Evolutionary conservation across 1,284 basidiomycete genomes (phyloP).

Genomic region (Bondarzewia mesenterica): DNA sequence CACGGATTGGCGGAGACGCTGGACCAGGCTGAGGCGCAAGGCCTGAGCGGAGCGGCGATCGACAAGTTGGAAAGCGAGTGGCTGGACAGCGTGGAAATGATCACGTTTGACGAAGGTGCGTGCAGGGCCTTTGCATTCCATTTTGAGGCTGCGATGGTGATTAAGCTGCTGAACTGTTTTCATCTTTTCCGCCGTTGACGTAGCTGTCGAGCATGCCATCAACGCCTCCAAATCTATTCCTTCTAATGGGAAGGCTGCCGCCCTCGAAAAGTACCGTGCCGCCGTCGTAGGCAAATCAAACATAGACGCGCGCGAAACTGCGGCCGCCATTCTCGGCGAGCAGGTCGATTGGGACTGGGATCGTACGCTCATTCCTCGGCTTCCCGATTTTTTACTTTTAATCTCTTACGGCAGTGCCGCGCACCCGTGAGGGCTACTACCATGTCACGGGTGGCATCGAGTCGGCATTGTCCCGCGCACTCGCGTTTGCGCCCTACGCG

Average conservation of each 20-base stretch:
- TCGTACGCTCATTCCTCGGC: conserved; percentile 35
- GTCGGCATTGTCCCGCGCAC: conserved; percentile 43
- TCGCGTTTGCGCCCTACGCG: conserved; percentile 75
- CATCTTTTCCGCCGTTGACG: too few species aligned
- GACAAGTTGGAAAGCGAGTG: conserved; percentile 75
- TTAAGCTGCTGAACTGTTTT: not conserved
- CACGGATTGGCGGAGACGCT: conserved; percentile 63
- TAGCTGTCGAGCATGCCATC: conserved; percentile 60
- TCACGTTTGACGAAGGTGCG: conserved; percentile 80
- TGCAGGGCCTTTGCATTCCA: not conserved
- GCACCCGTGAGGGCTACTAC: conserved; percentile 90
- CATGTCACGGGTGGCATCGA: conserved; percentile 82
- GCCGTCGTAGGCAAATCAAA: conserved; percentile 67
- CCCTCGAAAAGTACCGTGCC: conserved; percentile 51
- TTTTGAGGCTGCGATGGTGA: not conserved
- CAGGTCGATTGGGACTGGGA: conserved; percentile 85
- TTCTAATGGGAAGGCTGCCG: conserved; percentile 42
- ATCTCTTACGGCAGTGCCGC: conserved; percentile 47
- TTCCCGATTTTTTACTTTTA: conserved; percentile 1
- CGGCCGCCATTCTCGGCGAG: conserved; percentile 64
- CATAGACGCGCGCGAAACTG: conserved; percentile 64
- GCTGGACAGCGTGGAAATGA: conserved; percentile 64
- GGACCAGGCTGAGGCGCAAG: conserved; percentile 64
- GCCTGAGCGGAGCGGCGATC: conserved; percentile 63
- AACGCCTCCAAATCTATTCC: conserved; percentile 29